Percentiles rank a stretch among this genome's conserved stretches.
These are phyloP conservation scores for Stemphylium lycopersici DNA, from an alignment of 2,329 filamentous ascomycete genomes.

Conservation along the genomic window DNA sequence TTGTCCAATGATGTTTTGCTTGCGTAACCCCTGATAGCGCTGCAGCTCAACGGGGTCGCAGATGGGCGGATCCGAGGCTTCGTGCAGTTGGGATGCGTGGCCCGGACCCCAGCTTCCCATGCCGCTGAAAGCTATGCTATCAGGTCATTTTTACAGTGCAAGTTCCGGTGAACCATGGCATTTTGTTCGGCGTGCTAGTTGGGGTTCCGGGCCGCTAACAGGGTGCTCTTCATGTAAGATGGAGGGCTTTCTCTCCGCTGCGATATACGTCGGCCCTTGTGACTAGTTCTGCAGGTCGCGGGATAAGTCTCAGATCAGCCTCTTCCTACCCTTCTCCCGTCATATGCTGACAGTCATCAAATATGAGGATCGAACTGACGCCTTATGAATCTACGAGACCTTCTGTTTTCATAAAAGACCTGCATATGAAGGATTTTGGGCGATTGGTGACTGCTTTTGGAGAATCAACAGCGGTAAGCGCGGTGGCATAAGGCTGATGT, in stretches of 20 bases:
- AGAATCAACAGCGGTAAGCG: slow-evolving; percentile 15
- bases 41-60: slow-evolving; percentile 30
- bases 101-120: slow-evolving; percentile 9
- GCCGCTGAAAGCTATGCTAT: slow-evolving; percentile 16
- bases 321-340: slow-evolving; percentile 1
- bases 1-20: slow-evolving; percentile 19
- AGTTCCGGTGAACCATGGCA: slow-evolving; percentile 24
- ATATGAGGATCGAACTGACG: slow-evolving; percentile 1
- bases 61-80: slow-evolving; percentile 21
- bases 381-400: slow-evolving; percentile 9
- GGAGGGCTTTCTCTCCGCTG: slow-evolving; percentile 9
- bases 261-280: slow-evolving; percentile 19
- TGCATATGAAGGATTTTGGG: slow-evolving; percentile 18
- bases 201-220: slow-evolving; percentile 7
- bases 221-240: slow-evolving; percentile 9
- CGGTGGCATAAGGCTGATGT: slow-evolving; percentile 32
- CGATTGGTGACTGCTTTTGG: slow-evolving; percentile 14
- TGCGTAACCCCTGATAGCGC: slow-evolving; percentile 13
- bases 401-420: slow-evolving; percentile 7
- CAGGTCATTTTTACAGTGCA: slow-evolving; percentile 23
- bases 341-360: slow-evolving; percentile 14
- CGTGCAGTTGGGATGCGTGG: slow-evolving; percentile 14
- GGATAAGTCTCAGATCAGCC: slow-evolving; percentile 3
- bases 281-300: slow-evolving; percentile 10
- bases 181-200: slow-evolving; percentile 3